These are phyloP conservation scores for Rhinocladiella mackenziei DNA, from an alignment of 2,329 filamentous ascomycete species.

Conservation along the genomic window DNA sequence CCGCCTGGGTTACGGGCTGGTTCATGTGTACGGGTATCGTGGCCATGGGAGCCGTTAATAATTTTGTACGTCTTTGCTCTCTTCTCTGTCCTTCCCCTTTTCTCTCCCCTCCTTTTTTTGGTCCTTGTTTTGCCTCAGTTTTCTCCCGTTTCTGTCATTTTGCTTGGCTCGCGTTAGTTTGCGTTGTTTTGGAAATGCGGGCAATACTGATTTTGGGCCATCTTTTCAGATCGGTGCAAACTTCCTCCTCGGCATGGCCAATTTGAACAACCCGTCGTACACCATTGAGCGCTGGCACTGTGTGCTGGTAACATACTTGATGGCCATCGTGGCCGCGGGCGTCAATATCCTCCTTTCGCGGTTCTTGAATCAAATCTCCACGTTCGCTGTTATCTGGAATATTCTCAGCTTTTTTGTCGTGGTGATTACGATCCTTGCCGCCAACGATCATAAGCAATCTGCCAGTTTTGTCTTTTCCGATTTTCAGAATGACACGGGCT, in stretches of 20 bases:
- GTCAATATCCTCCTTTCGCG: conserved; percentile 51
- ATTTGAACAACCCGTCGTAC: conserved; percentile 50
- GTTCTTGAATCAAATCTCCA: conserved; percentile 50
- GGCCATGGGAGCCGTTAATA: conserved; percentile 27
- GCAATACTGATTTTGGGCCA: conserved; percentile 43
- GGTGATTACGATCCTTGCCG: conserved; percentile 51
- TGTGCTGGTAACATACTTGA: conserved; percentile 50
- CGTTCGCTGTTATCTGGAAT: conserved; percentile 45
- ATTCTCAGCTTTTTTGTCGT: conserved; percentile 51
- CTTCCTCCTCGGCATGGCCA: conserved; percentile 53
- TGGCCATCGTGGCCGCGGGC: conserved; percentile 44
- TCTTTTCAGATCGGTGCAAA: conserved; percentile 52
- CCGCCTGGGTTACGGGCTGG: conserved; percentile 48
- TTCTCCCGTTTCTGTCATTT: not conserved
- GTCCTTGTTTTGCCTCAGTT: not conserved
- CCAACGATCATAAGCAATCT: conserved; percentile 52
- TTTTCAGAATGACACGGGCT: conserved; percentile 50
- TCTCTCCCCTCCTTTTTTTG: conserved; percentile 37
- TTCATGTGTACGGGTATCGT: conserved; percentile 47
- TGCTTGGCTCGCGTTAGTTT: not conserved
- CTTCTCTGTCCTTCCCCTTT: conserved; percentile 4
- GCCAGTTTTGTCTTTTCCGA: conserved; percentile 55
- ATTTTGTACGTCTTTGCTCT: conserved; percentile 27
- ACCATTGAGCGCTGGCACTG: conserved; percentile 55
- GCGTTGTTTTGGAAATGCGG: not conserved